These are phyloP conservation scores for Boletus smithii DNA, from an alignment of 1,284 basidiomycete species.

Conservation along the genomic window DNA sequence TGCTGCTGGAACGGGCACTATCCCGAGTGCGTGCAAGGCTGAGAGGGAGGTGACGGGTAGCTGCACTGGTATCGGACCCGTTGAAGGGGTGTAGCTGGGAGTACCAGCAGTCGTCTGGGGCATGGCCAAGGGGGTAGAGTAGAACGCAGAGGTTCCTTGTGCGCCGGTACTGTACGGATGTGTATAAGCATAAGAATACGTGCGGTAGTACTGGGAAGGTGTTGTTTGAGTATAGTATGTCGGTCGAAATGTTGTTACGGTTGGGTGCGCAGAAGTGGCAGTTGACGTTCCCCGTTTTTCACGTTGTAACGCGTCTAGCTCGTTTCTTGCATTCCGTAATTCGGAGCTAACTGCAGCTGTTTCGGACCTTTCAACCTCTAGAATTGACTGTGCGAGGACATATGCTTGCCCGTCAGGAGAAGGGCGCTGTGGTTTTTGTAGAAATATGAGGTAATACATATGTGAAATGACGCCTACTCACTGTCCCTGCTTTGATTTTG, in stretches of 20 bases:
- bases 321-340: slow-evolving; percentile 56
- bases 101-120: slow-evolving; percentile 27
- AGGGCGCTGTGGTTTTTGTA: slow-evolving; percentile 43
- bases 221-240: slow-evolving; percentile 37
- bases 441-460: slow-evolving; percentile 9
- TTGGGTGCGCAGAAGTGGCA: slow-evolving; percentile 24
- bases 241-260: slow-evolving; percentile 36
- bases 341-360: slow-evolving; percentile 53
- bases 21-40: slow-evolving; percentile 65
- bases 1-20: slow-evolving; percentile 63
- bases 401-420: slow-evolving; percentile 61
- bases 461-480: slow-evolving; percentile 31
- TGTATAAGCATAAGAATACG: slow-evolving; percentile 53
- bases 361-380: slow-evolving; percentile 65
- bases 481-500: slow-evolving; percentile 54
- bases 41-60: slow-evolving; percentile 67
- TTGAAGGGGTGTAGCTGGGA: slow-evolving; percentile 38
- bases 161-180: slow-evolving; percentile 45
- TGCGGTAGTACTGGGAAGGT: slow-evolving; percentile 51
- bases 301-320: slow-evolving; percentile 63
- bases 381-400: slow-evolving; percentile 54
- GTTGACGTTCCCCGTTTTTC: slow-evolving; percentile 49
- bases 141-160: slow-evolving; percentile 29
- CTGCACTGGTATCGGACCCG: slow-evolving; percentile 65
- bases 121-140: slow-evolving; percentile 32